A percentile compares a stretch with the other conserved stretches of the same genome.
These are phyloP conservation scores for Plasmopara viticola DNA, from an alignment of 352 stramenopile genomes.

Conservation along the genomic window DNA sequence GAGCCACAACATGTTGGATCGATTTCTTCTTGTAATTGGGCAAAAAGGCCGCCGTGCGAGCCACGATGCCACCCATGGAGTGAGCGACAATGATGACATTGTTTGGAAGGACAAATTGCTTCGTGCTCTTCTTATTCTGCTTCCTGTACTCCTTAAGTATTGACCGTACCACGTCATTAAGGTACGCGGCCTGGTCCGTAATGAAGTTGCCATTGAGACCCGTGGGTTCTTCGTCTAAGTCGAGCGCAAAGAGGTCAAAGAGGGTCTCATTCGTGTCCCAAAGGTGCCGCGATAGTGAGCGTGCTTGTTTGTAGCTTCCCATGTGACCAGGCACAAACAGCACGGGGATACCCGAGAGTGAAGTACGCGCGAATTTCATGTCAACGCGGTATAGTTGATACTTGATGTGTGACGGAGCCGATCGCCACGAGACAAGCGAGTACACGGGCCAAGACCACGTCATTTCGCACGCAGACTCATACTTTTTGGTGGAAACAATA, in stretches of 20 bases:
- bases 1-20: constrained; percentile 68
- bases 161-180: constrained; percentile 63
- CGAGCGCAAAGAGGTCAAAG: constrained; percentile 78
- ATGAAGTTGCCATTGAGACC: constrained; percentile 66
- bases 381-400: constrained; percentile 64
- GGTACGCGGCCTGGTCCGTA: constrained; percentile 56
- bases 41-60: constrained; percentile 51
- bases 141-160: constrained; percentile 76
- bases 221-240: constrained; percentile 72
- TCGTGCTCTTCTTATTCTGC: constrained; percentile 27
- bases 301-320: constrained; percentile 82
- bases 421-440: constrained; percentile 38
- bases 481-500: constrained; percentile 23
- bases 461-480: constrained; percentile 65
- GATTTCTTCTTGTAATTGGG: constrained; percentile 69
- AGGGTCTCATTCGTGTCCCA: constrained; percentile 44
- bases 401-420: constrained; percentile 37
- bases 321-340: constrained; percentile 80
- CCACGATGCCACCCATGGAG: constrained; percentile 81
- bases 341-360: constrained; percentile 61
- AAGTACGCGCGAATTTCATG: constrained; percentile 43
- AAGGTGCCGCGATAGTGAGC: constrained; percentile 68
- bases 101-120: constrained; percentile 25
- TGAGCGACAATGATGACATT: constrained; percentile 77
- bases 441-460: constrained; percentile 85